Percentiles rank a stretch among this genome's conserved stretches.
phyloP scores from a whole-genome alignment of 371 early-diverging fungal genomes.

The Dinochytrium kinnereticum region DNA sequence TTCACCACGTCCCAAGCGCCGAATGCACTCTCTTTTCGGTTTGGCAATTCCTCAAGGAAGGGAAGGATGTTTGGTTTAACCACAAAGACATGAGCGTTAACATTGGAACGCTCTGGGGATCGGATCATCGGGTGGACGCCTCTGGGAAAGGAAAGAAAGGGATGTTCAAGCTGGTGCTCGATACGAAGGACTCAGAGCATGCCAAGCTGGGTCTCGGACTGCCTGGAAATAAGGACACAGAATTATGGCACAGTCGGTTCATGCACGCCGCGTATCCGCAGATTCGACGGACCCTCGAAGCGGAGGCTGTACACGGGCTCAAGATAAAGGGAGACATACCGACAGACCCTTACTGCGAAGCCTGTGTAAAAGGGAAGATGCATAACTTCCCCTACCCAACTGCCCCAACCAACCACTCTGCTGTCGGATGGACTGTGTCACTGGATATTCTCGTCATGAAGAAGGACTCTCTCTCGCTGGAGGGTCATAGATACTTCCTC shows the following conservation, averaged over 20 bases:
- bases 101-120: too few relatives aligned
- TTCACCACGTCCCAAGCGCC: too few relatives aligned
- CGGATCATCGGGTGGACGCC: too few relatives aligned
- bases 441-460: neutral
- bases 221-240: neutral
- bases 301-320: neutral
- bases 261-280: neutral
- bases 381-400: neutral
- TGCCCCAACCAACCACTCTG: neutral
- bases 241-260: neutral
- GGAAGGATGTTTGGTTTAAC: neutral
- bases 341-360: neutral
- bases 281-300: neutral
- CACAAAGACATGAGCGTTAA: conserved; percentile 9
- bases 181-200: neutral
- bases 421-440: neutral
- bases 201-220: neutral
- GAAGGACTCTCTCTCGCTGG: neutral
- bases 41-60: neutral
- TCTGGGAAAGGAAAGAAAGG: neutral
- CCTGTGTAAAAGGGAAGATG: neutral
- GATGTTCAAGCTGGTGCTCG: neutral
- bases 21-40: neutral
- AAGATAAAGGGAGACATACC: neutral
- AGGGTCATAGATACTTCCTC: conserved; percentile 2